phyloP scores from a whole-genome alignment of 306 rosid genomes.

The Crataegus laevigata region DNA sequence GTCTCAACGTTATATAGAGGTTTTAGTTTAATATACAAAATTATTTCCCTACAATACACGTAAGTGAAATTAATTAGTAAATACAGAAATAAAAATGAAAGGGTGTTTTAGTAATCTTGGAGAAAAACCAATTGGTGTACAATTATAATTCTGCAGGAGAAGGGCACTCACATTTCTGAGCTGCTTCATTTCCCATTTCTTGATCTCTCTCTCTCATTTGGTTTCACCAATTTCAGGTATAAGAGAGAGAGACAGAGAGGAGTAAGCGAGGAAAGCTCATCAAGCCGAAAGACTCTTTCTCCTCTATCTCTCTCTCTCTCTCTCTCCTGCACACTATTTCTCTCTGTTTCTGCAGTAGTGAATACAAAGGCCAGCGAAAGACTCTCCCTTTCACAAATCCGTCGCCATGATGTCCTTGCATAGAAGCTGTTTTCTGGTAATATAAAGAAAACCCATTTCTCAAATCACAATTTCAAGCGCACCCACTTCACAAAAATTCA shows the following conservation, averaged over 20 bases:
- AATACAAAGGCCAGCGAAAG: constrained; percentile 14
- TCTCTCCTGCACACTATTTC: neutral
- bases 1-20: too few relatives aligned
- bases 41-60: neutral
- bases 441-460: constrained; percentile 12
- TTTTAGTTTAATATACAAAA: too few relatives aligned
- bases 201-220: neutral
- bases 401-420: constrained; percentile 44
- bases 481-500: constrained; percentile 8
- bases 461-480: constrained; percentile 6
- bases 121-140: neutral
- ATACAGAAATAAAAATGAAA: neutral
- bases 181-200: neutral
- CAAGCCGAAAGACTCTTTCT: neutral
- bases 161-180: neutral
- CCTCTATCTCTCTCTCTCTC: neutral
- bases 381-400: constrained; percentile 31
- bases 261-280: constrained; percentile 11
- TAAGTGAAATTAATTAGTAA: neutral
- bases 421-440: constrained; percentile 51
- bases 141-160: neutral
- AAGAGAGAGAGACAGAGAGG: constrained; percentile 18
- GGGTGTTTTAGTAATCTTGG: constrained; percentile 10
- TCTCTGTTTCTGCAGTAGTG: neutral
- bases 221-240: neutral